Evolutionary conservation across 306 rosid genomes (phyloP).

Genomic region (Sicyos baderoa): DNA sequence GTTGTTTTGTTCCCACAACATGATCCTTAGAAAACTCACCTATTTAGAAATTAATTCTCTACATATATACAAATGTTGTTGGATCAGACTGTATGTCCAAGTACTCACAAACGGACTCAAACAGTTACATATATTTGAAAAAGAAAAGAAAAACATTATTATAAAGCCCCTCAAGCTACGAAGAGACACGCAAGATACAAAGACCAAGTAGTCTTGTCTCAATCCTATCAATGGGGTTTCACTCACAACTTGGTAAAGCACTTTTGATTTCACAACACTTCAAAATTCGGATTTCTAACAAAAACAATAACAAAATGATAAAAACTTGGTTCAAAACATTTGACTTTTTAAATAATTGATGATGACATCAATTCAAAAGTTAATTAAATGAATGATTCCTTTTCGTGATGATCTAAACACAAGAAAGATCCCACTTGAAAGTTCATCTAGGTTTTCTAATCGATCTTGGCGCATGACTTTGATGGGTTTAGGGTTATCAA

Average conservation of each 20-base stretch:
- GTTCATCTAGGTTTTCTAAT: too few species aligned
- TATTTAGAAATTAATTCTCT: too few species aligned
- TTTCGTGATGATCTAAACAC: too few species aligned
- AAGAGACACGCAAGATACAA: neutral
- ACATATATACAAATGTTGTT: too few species aligned
- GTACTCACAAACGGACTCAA: too few species aligned
- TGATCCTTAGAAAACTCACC: too few species aligned
- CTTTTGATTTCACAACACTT: neutral
- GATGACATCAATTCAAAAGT: neutral
- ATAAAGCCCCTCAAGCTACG: constrained; percentile 11
- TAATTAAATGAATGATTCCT: neutral
- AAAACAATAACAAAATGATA: neutral
- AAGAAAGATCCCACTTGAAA: too few species aligned
- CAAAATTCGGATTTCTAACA: neutral
- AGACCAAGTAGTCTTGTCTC: neutral
- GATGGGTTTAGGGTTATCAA: too few species aligned
- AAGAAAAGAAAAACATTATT: neutral
- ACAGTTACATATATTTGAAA: too few species aligned
- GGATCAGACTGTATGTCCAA: too few species aligned
- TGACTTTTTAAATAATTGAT: neutral
- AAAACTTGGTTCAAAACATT: neutral
- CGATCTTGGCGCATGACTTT: too few species aligned
- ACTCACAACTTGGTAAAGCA: neutral
- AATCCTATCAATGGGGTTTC: neutral
- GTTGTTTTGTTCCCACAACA: too few species aligned